Conservation (phyloP, 306 rosid species). For the Quercus glauca region DNA sequence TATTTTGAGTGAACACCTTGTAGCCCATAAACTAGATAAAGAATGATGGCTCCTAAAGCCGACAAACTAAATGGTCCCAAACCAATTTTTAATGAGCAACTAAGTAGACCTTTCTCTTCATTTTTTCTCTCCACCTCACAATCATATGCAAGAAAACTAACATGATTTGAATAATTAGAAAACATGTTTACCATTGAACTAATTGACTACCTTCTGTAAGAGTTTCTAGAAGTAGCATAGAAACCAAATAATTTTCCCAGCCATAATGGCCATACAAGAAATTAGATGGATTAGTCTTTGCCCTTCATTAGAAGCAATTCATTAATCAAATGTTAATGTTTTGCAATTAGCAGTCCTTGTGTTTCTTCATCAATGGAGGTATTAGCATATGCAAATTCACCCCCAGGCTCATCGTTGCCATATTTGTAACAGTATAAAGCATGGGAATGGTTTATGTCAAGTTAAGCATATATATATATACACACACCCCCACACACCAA, state of each 20-base stretch:
- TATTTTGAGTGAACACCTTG: not conserved
- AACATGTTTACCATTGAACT: not conserved
- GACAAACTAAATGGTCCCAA: not conserved
- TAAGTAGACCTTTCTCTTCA: not conserved
- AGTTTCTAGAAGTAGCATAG: not conserved
- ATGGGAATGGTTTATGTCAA: not conserved
- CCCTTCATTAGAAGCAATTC: not conserved
- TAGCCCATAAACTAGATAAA: not conserved
- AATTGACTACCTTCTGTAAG: not conserved
- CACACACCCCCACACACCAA: too few species aligned
- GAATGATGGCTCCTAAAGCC: not conserved
- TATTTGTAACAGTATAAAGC: not conserved
- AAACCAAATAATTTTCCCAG: not conserved
- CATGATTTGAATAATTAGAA: not conserved
- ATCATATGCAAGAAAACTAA: too few species aligned
- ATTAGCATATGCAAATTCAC: not conserved
- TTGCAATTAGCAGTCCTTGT: not conserved
- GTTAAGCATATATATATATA: accelerated
- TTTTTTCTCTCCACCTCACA: too few species aligned
- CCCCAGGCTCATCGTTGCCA: not conserved
- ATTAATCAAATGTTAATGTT: not conserved
- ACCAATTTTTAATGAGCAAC: not conserved
- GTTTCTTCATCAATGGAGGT: not conserved
- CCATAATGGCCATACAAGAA: not conserved
- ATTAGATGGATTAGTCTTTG: too few species aligned